phyloP scores from a whole-genome alignment of 495 filamentous ascomycete species.

The Tuber indicum region DNA sequence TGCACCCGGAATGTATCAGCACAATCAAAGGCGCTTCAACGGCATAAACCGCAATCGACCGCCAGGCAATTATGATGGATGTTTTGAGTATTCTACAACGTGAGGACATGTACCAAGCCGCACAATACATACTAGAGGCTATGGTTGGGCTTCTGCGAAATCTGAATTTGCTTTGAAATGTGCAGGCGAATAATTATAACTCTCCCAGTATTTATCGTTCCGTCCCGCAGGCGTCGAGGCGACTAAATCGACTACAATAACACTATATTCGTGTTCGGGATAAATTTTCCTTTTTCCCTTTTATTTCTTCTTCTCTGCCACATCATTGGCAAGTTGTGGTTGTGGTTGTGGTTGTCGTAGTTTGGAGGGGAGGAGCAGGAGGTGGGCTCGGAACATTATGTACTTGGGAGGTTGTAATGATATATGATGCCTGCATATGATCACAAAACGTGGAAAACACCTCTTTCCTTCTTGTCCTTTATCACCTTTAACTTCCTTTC shows the following conservation, averaged over 20 bases:
- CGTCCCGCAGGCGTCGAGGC: neutral
- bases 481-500: no score
- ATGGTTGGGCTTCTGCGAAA: slow-evolving; percentile 67
- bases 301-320: neutral
- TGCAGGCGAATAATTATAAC: slow-evolving; percentile 41
- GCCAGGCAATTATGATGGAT: slow-evolving; percentile 62
- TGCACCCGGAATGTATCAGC: slow-evolving; percentile 22
- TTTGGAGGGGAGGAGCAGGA: neutral
- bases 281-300: slow-evolving; percentile 13
- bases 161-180: slow-evolving; percentile 53
- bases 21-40: slow-evolving; percentile 19
- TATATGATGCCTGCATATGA: neutral
- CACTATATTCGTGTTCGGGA: slow-evolving; percentile 31
- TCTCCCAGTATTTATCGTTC: neutral
- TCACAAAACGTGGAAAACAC: neutral
- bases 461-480: no score
- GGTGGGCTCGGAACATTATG: neutral
- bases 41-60: slow-evolving; percentile 13
- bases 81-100: slow-evolving; percentile 75
- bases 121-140: slow-evolving; percentile 59
- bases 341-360: neutral
- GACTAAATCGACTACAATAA: slow-evolving; percentile 9
- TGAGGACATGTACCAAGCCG: slow-evolving; percentile 62
- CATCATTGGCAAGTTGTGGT: neutral
- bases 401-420: slow-evolving; percentile 3